Conservation (phyloP, 129 eudicot genomes). For the Centella asiatica region DNA sequence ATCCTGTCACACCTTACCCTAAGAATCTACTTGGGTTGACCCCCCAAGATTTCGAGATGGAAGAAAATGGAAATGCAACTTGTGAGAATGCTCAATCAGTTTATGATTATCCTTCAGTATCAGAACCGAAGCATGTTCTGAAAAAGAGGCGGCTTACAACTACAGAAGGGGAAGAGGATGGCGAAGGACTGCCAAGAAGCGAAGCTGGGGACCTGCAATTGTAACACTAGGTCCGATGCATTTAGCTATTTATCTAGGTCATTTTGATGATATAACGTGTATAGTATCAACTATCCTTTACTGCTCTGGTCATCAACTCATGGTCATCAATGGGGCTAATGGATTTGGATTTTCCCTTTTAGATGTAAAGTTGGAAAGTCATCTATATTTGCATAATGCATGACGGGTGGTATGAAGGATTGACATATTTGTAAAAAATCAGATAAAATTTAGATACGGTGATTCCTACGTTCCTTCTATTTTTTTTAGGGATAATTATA, state of each 20-base stretch:
- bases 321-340: background rate
- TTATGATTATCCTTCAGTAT: conserved; percentile 17
- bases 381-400: too few relatives aligned
- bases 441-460: too few relatives aligned
- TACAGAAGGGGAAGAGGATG: conserved; percentile 31
- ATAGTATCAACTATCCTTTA: background rate
- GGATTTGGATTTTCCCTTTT: background rate
- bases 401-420: too few relatives aligned
- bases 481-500: too few relatives aligned
- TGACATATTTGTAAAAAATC: too few relatives aligned
- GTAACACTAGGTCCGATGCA: conserved; percentile 1
- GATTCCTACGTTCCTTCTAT: too few relatives aligned
- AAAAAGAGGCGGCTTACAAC: conserved; percentile 35
- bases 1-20: background rate
- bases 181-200: conserved; percentile 9
- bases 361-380: background rate
- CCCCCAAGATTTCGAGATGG: conserved; percentile 4
- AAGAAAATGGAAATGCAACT: conserved; percentile 9
- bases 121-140: conserved; percentile 25
- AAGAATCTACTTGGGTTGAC: conserved; percentile 1
- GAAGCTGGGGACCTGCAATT: conserved; percentile 18
- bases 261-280: background rate
- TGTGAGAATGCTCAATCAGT: background rate
- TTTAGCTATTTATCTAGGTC: background rate
- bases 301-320: background rate